These are phyloP conservation scores for Liriodendron chinense DNA, from an alignment of 164 flowering plant genomes.

Conservation along the genomic window DNA sequence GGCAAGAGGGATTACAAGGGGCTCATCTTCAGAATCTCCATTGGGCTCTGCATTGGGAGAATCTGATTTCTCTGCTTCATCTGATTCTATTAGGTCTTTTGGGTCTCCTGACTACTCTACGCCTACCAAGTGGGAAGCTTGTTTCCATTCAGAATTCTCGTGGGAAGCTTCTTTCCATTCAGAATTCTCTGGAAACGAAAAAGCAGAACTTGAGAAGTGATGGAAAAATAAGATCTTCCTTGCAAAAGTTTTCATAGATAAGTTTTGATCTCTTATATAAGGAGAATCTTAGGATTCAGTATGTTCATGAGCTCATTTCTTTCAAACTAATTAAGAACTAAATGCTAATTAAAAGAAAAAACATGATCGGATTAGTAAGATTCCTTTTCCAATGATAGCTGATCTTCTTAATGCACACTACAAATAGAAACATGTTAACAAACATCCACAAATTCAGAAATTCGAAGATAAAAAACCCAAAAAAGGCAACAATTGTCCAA, in stretches of 20 bases:
- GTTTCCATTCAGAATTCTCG: conserved; percentile 28
- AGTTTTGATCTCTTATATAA: not conserved
- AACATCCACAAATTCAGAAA: too few species aligned
- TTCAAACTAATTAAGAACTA: too few species aligned
- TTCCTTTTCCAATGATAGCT: too few species aligned
- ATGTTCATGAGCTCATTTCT: not conserved
- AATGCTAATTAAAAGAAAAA: too few species aligned
- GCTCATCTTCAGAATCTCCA: conserved; percentile 69
- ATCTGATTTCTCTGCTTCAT: conserved; percentile 18
- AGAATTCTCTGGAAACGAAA: conserved; percentile 29
- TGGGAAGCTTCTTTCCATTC: too few species aligned
- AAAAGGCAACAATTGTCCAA: too few species aligned
- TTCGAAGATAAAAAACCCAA: too few species aligned
- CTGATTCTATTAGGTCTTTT: conserved; percentile 25
- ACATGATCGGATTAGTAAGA: too few species aligned
- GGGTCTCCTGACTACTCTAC: conserved; percentile 18
- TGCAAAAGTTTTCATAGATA: not conserved
- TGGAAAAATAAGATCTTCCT: not conserved
- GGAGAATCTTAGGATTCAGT: not conserved
- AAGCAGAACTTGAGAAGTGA: not conserved
- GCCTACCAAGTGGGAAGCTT: not conserved
- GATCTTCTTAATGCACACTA: too few species aligned
- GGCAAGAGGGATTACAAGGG: conserved; percentile 39
- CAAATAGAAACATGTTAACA: too few species aligned
- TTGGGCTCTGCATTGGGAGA: conserved; percentile 21